These are phyloP conservation scores for Morella rubra DNA, from an alignment of 306 rosid genomes.

Conservation along the genomic window DNA sequence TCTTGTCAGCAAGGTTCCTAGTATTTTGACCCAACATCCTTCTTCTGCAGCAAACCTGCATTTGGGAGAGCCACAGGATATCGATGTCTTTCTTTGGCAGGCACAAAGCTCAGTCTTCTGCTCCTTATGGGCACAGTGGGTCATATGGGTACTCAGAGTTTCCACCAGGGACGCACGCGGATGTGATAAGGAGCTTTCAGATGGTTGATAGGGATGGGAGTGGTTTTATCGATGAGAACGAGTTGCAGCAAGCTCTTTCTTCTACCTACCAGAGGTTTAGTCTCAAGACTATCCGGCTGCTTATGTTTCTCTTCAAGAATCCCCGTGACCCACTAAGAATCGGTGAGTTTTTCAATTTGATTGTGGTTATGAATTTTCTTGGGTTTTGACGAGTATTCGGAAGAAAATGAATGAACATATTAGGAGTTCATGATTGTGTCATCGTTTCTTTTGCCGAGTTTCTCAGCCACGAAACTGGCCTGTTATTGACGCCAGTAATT, in stretches of 20 bases:
- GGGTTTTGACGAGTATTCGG: neutral
- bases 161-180: conserved; percentile 71
- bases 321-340: conserved; percentile 47
- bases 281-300: conserved; percentile 76
- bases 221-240: conserved; percentile 73
- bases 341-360: conserved; percentile 37
- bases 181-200: conserved; percentile 68
- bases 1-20: neutral
- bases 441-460: neutral
- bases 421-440: neutral
- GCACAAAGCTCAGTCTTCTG: neutral
- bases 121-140: neutral
- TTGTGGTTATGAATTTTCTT: neutral
- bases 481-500: too few relatives aligned
- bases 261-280: conserved; percentile 64
- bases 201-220: conserved; percentile 81
- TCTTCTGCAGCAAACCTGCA: neutral
- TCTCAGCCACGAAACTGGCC: too few relatives aligned
- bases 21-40: neutral
- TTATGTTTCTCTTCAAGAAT: conserved; percentile 70
- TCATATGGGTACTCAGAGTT: conserved; percentile 42
- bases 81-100: neutral
- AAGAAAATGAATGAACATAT: neutral
- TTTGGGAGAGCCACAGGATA: neutral
- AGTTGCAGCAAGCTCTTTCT: conserved; percentile 82